phyloP scores from a whole-genome alignment of 164 flowering plant species.

The Brasenia schreberi region DNA sequence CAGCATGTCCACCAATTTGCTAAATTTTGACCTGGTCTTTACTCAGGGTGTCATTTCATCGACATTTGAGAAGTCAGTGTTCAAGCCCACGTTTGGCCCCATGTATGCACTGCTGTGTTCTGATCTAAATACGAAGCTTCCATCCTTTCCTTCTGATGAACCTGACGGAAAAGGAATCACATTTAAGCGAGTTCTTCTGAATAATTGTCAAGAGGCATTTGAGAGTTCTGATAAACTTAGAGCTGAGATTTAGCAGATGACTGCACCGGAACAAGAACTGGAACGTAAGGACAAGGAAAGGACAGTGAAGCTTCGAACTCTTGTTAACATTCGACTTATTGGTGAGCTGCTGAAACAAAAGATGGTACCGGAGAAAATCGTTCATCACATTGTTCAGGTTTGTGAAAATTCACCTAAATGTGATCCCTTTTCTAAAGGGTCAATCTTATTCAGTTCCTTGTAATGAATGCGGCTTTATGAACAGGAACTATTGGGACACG shows the following conservation, averaged over 20 bases:
- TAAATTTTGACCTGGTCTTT: no score
- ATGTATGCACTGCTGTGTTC: constrained; percentile 91
- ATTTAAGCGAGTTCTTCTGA: constrained; percentile 77
- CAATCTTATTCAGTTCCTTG: neutral
- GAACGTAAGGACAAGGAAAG: constrained; percentile 87
- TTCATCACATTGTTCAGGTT: constrained; percentile 95
- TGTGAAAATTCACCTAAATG: no score
- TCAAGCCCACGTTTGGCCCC: constrained; percentile 93
- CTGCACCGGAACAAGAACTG: constrained; percentile 68
- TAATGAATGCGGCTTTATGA: neutral
- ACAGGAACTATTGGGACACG: constrained; percentile 82
- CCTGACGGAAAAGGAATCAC: constrained; percentile 77
- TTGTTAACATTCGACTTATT: constrained; percentile 84
- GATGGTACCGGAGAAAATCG: constrained; percentile 92
- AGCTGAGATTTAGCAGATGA: constrained; percentile 74
- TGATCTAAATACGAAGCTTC: constrained; percentile 83
- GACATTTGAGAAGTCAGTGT: constrained; percentile 88
- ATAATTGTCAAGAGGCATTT: constrained; percentile 93
- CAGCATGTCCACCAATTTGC: no score
- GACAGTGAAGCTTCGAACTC: constrained; percentile 72
- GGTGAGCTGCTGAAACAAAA: constrained; percentile 94
- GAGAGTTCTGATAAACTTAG: constrained; percentile 80
- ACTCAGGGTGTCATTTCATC: constrained; percentile 80
- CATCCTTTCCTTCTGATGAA: constrained; percentile 82
- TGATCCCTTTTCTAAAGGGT: no score